phyloP scores from a whole-genome alignment of 2,329 filamentous ascomycete genomes.

The Exophiala mesophila region DNA sequence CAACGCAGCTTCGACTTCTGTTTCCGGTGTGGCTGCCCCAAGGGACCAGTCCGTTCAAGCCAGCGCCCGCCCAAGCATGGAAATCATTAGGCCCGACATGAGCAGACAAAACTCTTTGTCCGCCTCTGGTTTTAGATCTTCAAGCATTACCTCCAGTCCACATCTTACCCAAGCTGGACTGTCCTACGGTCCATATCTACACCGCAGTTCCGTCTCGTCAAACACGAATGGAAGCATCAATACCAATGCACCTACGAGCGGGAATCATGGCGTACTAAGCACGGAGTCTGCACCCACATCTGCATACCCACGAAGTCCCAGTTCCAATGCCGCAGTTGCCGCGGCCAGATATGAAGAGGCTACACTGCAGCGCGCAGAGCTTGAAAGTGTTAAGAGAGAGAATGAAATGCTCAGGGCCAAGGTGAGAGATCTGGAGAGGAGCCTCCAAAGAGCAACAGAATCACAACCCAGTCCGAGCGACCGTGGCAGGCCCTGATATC shows the following conservation, averaged over 20 bases:
- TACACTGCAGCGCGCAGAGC: slow-evolving; percentile 38
- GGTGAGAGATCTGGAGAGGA: slow-evolving; percentile 41
- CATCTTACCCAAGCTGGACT: slow-evolving; percentile 14
- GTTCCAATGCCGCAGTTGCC: slow-evolving; percentile 29
- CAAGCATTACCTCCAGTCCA: slow-evolving; percentile 16
- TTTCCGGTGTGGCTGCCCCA: slow-evolving; percentile 41
- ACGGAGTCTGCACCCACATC: slow-evolving; percentile 3
- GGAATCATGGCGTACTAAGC: not conserved
- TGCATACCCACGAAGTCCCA: slow-evolving; percentile 26
- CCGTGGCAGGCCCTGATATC: too few species aligned
- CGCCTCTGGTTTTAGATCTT: slow-evolving; percentile 29
- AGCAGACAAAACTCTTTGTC: slow-evolving; percentile 42
- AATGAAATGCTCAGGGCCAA: slow-evolving; percentile 43
- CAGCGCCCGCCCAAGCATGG: slow-evolving; percentile 20
- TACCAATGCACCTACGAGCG: not conserved
- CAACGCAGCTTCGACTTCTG: slow-evolving; percentile 26
- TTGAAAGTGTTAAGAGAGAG: slow-evolving; percentile 42
- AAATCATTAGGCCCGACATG: slow-evolving; percentile 27
- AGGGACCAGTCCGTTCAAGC: slow-evolving; percentile 31
- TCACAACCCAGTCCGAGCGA: too few species aligned
- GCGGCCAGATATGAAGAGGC: slow-evolving; percentile 41
- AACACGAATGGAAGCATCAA: slow-evolving; percentile 2
- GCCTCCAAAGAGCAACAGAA: slow-evolving; percentile 18
- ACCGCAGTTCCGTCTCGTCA: slow-evolving; percentile 20
- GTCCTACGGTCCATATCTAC: slow-evolving; percentile 6